A percentile compares a stretch with the other conserved stretches of the same genome.
Conservation (phyloP, 139 green algal species). For the Eudorina sp. region DNA sequence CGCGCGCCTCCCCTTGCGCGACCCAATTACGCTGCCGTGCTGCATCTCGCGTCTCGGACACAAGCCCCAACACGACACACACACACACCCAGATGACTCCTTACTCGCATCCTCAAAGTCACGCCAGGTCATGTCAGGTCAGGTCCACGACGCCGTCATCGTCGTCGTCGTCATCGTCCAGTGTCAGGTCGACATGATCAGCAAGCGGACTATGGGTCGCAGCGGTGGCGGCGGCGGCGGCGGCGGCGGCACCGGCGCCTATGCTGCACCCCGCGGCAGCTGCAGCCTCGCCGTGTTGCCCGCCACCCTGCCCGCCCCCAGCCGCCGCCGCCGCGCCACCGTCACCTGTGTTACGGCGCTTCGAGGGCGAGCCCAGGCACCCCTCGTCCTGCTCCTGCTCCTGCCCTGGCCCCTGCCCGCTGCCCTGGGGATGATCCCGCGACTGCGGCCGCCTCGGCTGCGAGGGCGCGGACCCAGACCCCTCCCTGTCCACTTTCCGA, state of each 20-base stretch:
- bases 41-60: no score
- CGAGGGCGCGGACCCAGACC: no score
- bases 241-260: background rate
- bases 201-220: background rate
- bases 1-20: no score
- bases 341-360: background rate
- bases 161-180: slow-evolving; percentile 5
- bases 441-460: background rate
- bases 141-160: background rate
- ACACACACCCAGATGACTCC: no score
- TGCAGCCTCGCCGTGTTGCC: background rate
- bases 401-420: background rate
- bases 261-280: background rate
- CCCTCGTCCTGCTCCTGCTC: background rate
- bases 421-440: no score
- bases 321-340: background rate
- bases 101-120: no score
- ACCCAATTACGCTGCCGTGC: no score
- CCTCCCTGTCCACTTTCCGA: no score
- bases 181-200: slow-evolving; percentile 3
- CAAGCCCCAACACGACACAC: no score
- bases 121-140: background rate
- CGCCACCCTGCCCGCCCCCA: no score
- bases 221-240: background rate
- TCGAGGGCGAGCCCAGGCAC: background rate